Evolutionary conservation across 1,284 basidiomycete species (phyloP).

Genomic region (Sphagnurus paluster): DNA sequence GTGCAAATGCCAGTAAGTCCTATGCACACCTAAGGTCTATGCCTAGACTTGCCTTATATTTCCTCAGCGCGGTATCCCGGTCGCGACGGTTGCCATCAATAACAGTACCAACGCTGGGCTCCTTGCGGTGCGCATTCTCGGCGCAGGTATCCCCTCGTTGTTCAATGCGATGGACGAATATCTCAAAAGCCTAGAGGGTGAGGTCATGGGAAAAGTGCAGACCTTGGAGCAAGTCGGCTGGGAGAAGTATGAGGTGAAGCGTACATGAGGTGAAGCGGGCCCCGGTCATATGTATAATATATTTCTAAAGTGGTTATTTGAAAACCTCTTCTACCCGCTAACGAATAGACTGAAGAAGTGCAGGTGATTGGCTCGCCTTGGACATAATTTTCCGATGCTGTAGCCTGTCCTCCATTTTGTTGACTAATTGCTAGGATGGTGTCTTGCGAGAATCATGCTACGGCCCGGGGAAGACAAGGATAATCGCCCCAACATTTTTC

Average conservation of each 20-base stretch:
- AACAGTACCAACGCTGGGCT: slow-evolving; percentile 94
- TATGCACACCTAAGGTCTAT: slow-evolving; percentile 6
- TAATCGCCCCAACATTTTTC: too few species aligned
- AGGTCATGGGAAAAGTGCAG: slow-evolving; percentile 85
- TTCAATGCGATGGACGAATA: slow-evolving; percentile 76
- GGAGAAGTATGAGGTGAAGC: slow-evolving; percentile 68
- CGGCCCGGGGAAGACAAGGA: too few species aligned
- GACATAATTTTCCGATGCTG: slow-evolving; percentile 13
- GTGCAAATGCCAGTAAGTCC: slow-evolving; percentile 95
- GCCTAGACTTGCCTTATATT: slow-evolving; percentile 9
- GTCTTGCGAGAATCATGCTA: too few species aligned
- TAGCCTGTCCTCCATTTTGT: background rate
- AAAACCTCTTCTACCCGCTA: too few species aligned
- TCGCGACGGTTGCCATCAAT: slow-evolving; percentile 97
- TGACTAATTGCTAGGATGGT: too few species aligned
- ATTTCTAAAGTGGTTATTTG: too few species aligned
- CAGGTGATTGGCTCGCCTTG: slow-evolving; percentile 14
- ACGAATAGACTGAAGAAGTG: background rate
- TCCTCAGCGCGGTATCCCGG: slow-evolving; percentile 87
- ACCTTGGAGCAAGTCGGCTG: slow-evolving; percentile 81
- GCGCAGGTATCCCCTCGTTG: slow-evolving; percentile 70
- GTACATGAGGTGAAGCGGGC: slow-evolving; percentile 15
- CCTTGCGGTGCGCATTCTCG: slow-evolving; percentile 88
- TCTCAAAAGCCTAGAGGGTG: slow-evolving; percentile 72
- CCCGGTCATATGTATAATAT: background rate